Evolutionary conservation across 1,284 basidiomycete genomes (phyloP), one percentile per base, ranked within the genome.

Genomic region (Cutaneotrichosporon sp.): DNA sequence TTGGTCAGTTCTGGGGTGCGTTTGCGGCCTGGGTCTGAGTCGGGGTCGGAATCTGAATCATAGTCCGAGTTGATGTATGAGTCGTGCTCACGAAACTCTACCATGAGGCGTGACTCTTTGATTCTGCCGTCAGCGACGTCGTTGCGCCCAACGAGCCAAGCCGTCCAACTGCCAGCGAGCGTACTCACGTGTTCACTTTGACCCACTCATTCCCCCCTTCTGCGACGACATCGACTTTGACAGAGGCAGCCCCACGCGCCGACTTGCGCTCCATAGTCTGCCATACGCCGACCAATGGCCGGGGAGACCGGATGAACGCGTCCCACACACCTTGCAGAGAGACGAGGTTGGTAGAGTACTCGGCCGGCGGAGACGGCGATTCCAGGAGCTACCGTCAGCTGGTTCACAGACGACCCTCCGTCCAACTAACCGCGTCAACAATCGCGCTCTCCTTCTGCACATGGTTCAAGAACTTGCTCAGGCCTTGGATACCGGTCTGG

Each of bases 121-220:
- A 85, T 82, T 8, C 87, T 90, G 61, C 1, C 9, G 39, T 49
- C 44, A 54, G 42, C 33, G 24, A 16, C n/a, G 35, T n/a, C n/a
- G 35, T 3, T 17, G 19, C 16, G 8, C 24, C 11, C 22, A 5
- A 25, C 46, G 29, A 26, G 25, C 7, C 19, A 8, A 16, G 12
- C 16, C n/a, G n/a, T n/a, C n/a, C n/a, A n/a, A n/a, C n/a, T n/a
- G n/a, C n/a, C n/a, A n/a, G n/a, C 8, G 34, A 82, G n/a, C n/a
- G n/a, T n/a, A n/a, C 85, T 68, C 62, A 89, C 88, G 88, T 90
- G 74, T 90, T 91, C 31, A 91, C 81, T 61, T 88, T 80, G 39
- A 89, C 83, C 89, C 88, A 92, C 5, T 78, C 75, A 26, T 79
- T 76, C 0, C 88, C 88, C 42, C 82, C 81, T 20, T 86, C 44